Percentiles rank a stretch among this genome's conserved stretches.
phyloP scores from a whole-genome alignment of 805 yeast species.

The Yarrowia sp. region DNA sequence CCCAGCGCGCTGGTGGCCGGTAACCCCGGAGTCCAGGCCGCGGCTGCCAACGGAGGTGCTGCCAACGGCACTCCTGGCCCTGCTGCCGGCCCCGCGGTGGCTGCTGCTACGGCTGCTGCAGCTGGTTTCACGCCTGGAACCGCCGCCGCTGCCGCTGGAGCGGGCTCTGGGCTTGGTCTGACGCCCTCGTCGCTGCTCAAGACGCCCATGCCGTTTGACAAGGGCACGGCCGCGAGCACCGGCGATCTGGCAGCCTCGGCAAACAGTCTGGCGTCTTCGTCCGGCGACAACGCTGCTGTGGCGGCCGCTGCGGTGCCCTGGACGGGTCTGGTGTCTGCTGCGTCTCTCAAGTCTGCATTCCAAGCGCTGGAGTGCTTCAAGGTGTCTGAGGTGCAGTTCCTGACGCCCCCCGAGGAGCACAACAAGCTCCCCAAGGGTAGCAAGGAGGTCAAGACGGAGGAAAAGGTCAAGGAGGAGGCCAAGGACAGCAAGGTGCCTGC shows the following conservation, averaged over 20 bases:
- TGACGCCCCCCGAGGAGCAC: slow-evolving; percentile 47
- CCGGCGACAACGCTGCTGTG: not conserved
- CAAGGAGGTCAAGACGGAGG: slow-evolving; percentile 36
- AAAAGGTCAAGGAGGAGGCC: too few relatives aligned
- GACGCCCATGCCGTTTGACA: slow-evolving; percentile 38
- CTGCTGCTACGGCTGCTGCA: slow-evolving; percentile 20
- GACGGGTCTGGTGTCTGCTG: slow-evolving; percentile 48
- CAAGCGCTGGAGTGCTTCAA: slow-evolving; percentile 47
- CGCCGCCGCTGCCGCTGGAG: slow-evolving; percentile 6
- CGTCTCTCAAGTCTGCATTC: slow-evolving; percentile 49
- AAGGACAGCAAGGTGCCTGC: slow-evolving; percentile 4
- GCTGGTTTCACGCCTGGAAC: slow-evolving; percentile 16
- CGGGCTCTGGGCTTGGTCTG: not conserved
- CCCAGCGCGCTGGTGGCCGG: slow-evolving; percentile 16
- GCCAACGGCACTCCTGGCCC: slow-evolving; percentile 34
- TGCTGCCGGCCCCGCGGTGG: slow-evolving; percentile 9
- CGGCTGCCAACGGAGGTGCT: not conserved
- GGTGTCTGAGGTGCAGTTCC: slow-evolving; percentile 45
- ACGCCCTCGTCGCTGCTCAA: slow-evolving; percentile 35
- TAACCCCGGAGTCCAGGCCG: slow-evolving; percentile 12
- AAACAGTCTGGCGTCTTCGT: not conserved
- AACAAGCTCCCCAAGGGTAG: slow-evolving; percentile 19
- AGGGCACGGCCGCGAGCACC: slow-evolving; percentile 43
- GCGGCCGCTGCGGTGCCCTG: slow-evolving; percentile 40
- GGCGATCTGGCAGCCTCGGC: slow-evolving; percentile 39